phyloP scores from a whole-genome alignment of 1,284 basidiomycete genomes.

The Sporisorium sorghi region DNA sequence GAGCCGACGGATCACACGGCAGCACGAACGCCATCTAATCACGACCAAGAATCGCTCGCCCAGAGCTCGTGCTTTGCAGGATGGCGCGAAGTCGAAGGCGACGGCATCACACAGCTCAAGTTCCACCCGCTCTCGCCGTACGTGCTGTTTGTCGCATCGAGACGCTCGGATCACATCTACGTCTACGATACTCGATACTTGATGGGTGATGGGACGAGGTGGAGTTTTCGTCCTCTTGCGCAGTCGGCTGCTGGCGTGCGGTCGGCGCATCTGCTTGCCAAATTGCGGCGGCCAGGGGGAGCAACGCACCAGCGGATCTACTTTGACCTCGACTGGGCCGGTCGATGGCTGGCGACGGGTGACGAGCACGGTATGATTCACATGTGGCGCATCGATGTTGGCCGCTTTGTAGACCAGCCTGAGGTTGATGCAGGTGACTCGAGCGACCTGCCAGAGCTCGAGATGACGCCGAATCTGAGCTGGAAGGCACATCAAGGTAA shows the following conservation, averaged over 20 bases:
- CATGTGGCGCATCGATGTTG: conserved; percentile 48
- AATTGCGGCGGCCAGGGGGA: conserved; percentile 19
- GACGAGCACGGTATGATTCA: conserved; percentile 37
- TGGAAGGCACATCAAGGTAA: conserved; percentile 46
- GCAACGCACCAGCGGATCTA: conserved; percentile 49
- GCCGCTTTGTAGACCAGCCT: conserved; percentile 25
- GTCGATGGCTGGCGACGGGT: conserved; percentile 52
- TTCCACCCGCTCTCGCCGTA: conserved; percentile 56
- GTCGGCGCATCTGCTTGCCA: conserved; percentile 43
- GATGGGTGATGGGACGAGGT: conserved; percentile 33
- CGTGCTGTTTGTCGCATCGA: conserved; percentile 54
- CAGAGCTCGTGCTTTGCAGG: conserved; percentile 47
- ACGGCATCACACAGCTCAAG: conserved; percentile 54
- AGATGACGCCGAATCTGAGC: conserved; percentile 27
- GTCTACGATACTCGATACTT: conserved; percentile 57
- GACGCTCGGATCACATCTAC: conserved; percentile 45
- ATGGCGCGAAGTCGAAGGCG: conserved; percentile 56
- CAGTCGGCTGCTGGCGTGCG: conserved; percentile 27
- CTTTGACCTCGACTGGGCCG: conserved; percentile 59
- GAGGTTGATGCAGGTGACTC: conserved; percentile 7
- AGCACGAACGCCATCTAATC: neutral
- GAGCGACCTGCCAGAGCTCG: conserved; percentile 3
- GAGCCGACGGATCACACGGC: conserved; percentile 35
- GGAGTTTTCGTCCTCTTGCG: conserved; percentile 37
- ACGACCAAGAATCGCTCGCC: conserved; percentile 15